A percentile compares a stretch with the other conserved stretches of the same genome.
These are phyloP conservation scores for Saccharomyces hybrid DNA, from an alignment of 1,139 yeast genomes.

Conservation along the genomic window DNA sequence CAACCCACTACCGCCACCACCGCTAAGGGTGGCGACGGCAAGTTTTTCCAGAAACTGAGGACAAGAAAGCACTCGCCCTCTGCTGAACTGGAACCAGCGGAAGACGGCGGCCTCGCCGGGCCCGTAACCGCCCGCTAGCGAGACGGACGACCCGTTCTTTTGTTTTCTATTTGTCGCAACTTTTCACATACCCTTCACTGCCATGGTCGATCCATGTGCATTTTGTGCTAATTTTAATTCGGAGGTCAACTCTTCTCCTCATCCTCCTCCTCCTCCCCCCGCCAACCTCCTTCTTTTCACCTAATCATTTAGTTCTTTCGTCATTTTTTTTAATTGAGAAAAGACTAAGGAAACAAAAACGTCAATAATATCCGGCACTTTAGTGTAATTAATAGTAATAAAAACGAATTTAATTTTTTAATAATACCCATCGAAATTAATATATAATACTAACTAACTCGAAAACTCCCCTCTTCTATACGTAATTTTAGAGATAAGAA, in stretches of 20 bases:
- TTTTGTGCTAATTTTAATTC: neutral
- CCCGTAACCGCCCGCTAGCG: neutral
- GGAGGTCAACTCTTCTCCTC: neutral
- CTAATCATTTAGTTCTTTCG: neutral
- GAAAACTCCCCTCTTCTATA: neutral
- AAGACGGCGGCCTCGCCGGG: neutral
- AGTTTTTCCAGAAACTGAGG: neutral
- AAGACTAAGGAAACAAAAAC: neutral
- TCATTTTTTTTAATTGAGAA: neutral
- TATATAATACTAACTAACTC: neutral
- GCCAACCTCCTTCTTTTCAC: neutral
- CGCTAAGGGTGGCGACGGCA: neutral
- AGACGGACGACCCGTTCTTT: neutral
- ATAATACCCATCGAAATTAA: neutral
- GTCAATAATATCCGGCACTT: neutral
- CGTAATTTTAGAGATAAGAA: neutral
- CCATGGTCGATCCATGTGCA: neutral
- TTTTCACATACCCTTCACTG: neutral
- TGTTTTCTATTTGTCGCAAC: neutral
- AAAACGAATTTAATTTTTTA: neutral
- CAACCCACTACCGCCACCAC: neutral
- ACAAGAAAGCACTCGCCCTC: neutral
- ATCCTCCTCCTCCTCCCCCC: neutral
- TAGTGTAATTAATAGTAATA: neutral
- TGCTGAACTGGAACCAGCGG: neutral